A percentile compares a stretch with the other conserved stretches of the same genome.
Evolutionary conservation across 805 yeast species (phyloP).

Genomic region (Kuraishia floccosa): DNA sequence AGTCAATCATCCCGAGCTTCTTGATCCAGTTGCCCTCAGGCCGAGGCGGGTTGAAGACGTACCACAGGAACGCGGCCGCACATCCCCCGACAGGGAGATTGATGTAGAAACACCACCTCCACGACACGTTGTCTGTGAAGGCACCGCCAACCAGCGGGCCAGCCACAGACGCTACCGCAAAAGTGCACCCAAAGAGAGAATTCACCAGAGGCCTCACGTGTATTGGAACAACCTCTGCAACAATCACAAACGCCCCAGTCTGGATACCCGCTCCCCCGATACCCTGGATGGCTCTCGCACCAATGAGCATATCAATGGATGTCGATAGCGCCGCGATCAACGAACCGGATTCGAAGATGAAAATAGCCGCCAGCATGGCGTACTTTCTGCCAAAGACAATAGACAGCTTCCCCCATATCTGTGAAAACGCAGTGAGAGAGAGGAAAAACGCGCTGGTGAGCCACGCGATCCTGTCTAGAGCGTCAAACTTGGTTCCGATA

Average conservation of each 20-base stretch:
- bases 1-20: constrained; percentile 23
- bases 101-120: constrained; percentile 74
- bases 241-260: constrained; percentile 42
- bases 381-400: constrained; percentile 47
- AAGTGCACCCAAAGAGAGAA: constrained; percentile 27
- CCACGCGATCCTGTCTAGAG: constrained; percentile 48
- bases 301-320: constrained; percentile 51
- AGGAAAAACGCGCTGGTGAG: constrained; percentile 41
- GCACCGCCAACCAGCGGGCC: constrained; percentile 67
- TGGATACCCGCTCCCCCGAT: constrained; percentile 66
- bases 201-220: constrained; percentile 24
- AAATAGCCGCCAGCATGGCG: constrained; percentile 32
- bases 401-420: constrained; percentile 50
- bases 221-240: constrained; percentile 42
- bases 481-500: constrained; percentile 36
- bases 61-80: constrained; percentile 23
- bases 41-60: constrained; percentile 33
- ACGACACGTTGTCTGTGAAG: constrained; percentile 29
- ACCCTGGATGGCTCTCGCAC: constrained; percentile 63
- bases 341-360: constrained; percentile 53
- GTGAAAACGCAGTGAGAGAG: constrained; percentile 39
- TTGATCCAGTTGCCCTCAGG: background rate
- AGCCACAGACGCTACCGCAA: constrained; percentile 36
- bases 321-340: constrained; percentile 42
- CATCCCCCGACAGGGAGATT: constrained; percentile 57